Evolutionary conservation across 352 stramenopile genomes (phyloP).

Genomic region (Globisporangium recalcitrans): DNA sequence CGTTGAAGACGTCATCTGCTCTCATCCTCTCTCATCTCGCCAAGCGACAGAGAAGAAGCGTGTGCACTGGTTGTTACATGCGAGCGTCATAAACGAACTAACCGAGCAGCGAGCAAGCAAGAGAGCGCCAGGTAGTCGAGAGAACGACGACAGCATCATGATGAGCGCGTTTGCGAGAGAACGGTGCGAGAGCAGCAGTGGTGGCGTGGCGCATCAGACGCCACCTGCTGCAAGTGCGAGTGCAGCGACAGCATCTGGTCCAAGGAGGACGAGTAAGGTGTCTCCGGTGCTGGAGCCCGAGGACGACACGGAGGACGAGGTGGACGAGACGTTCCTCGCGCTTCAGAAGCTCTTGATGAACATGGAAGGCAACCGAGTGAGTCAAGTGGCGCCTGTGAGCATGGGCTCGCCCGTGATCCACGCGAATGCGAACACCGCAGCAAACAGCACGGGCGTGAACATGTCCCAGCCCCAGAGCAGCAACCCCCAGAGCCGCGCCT

Average conservation of each 20-base stretch:
- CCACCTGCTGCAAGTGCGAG: neutral
- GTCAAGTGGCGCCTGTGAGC: constrained; percentile 17
- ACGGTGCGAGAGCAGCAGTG: constrained; percentile 5
- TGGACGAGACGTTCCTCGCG: constrained; percentile 76
- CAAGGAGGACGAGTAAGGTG: constrained; percentile 45
- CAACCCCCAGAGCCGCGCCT: constrained; percentile 17
- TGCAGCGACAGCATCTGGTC: neutral
- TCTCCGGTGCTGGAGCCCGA: constrained; percentile 27
- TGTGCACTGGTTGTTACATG: neutral
- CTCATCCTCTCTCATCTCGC: neutral
- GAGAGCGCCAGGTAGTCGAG: neutral
- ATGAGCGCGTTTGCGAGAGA: constrained; percentile 13
- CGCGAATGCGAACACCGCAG: neutral
- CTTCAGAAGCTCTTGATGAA: constrained; percentile 69
- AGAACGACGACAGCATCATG: neutral
- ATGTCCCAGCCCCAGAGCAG: constrained; percentile 13
- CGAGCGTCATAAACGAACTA: neutral
- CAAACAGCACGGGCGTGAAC: constrained; percentile 4
- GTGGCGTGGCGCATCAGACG: neutral
- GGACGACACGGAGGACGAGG: constrained; percentile 36
- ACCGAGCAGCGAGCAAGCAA: neutral
- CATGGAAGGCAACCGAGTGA: constrained; percentile 41
- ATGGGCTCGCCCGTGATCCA: constrained; percentile 9
- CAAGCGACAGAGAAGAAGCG: neutral
- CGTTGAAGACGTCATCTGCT: neutral